phyloP scores from a whole-genome alignment of 108 stramenopile genomes.

The Cyclotella cryptica region DNA sequence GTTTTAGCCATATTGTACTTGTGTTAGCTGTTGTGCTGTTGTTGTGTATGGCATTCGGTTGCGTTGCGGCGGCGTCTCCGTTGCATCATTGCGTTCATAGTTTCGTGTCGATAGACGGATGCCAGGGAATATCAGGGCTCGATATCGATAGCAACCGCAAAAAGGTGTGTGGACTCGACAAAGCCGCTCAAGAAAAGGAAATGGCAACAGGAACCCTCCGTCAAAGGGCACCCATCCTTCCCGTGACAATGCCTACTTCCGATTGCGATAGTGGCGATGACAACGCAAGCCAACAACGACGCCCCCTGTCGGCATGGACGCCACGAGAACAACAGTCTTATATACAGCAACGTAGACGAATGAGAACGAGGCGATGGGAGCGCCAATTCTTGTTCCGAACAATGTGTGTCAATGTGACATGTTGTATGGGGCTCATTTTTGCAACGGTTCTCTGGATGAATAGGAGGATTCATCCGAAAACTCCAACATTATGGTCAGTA shows the following conservation, averaged over 20 bases:
- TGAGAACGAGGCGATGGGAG: background rate
- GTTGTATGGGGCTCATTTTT: background rate
- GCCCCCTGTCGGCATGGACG: too few species aligned
- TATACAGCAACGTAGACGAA: background rate
- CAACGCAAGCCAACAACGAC: too few species aligned
- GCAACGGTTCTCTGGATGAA: background rate
- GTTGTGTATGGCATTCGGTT: too few species aligned
- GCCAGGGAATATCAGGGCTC: too few species aligned
- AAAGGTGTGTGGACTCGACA: too few species aligned
- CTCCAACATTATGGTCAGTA: conserved; percentile 3
- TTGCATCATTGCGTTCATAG: too few species aligned
- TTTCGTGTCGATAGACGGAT: too few species aligned
- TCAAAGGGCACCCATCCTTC: conserved; percentile 7
- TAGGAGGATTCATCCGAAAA: background rate
- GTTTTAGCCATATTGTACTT: too few species aligned
- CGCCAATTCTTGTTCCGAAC: background rate
- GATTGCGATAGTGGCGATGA: background rate
- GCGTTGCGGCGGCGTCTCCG: too few species aligned
- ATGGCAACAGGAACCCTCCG: conserved; percentile 5
- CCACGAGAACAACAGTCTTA: background rate
- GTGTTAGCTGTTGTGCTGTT: too few species aligned
- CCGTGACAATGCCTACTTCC: conserved; percentile 1
- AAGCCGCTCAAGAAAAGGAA: background rate
- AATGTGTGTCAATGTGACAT: background rate
- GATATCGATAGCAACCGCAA: too few species aligned